These are phyloP conservation scores for Solanum hybrid DNA, from an alignment of 305 asterid genomes.

Conservation along the genomic window DNA sequence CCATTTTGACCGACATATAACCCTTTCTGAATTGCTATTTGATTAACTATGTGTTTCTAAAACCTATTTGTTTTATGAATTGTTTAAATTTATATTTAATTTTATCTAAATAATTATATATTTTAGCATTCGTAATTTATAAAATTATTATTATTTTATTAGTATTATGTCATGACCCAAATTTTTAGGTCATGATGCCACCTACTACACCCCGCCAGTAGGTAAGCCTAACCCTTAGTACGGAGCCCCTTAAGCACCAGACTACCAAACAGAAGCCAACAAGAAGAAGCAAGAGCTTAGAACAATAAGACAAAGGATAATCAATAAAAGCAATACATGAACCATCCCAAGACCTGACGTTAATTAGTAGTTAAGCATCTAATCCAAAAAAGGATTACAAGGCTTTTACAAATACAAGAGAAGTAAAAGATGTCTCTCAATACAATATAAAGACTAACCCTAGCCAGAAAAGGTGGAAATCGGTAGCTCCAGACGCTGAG, in stretches of 20 bases:
- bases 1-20: no score
- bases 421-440: background rate
- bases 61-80: no score
- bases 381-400: background rate
- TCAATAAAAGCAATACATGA: background rate
- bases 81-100: no score
- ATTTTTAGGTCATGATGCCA: background rate
- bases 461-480: background rate
- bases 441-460: background rate
- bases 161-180: background rate
- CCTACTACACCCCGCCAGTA: background rate
- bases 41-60: no score
- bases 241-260: background rate
- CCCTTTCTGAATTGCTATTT: no score
- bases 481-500: no score
- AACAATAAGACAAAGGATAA: background rate
- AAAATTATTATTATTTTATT: no score
- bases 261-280: background rate
- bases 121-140: no score
- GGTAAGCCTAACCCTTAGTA: background rate
- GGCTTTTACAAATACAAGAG: background rate
- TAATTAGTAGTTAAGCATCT: background rate
- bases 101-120: no score
- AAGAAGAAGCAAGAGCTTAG: background rate
- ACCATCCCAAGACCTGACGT: background rate